Evolutionary conservation across 352 stramenopile genomes (phyloP), one percentile per base, ranked within the genome.

Genomic region (Thalassiosira gravida): DNA sequence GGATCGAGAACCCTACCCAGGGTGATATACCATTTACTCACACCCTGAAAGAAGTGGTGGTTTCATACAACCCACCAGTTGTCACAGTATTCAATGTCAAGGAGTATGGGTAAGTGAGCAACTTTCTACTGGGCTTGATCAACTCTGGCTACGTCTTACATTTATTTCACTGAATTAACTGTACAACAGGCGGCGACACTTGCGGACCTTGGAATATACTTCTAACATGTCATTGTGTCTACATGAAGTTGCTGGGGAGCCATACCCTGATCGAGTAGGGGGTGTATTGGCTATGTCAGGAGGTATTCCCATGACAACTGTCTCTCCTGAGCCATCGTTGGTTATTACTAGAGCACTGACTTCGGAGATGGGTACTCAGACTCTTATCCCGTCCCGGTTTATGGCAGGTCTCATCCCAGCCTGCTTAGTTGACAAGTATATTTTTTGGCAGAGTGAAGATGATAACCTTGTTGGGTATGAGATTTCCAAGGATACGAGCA

Each of bases 21-120:
- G 69, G 67, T 46, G 75, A 85, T 42, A 74, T 85, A 47, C 32
- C 56, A 18, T 83, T 79, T 32, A 90, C 86, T 47, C 87, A 94
- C 22, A 98, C 96, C 0, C 95, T 99, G 53, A 99, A 99, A 74
- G 97, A 99, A 87, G 94, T 99, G 46, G 88, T 99, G 14, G 95
- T 98, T 3, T 98, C 97, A 65, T 91, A 96, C 70, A 79, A 98
- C 46, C 94, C 93, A 49, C 93, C 92, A 3, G 91, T 98, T 20
- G 94, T 99, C 37, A 96, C 98, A 46, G 92, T 99, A 18, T 99
- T 97, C 85, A 96, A 98, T 56, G 91, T 99, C 18, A 93, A 98
- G 13, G 97, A 98, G 55, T 95, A 99, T 78, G 97, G n/a, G n/a
- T n/a, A n/a, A n/a, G n/a, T n/a, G n/a, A n/a, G n/a, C n/a, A n/a